Base-by-base conservation (phyloP, 768 basidiomycete genomes). In the Tylopilus vinaceipallidus region DNA sequence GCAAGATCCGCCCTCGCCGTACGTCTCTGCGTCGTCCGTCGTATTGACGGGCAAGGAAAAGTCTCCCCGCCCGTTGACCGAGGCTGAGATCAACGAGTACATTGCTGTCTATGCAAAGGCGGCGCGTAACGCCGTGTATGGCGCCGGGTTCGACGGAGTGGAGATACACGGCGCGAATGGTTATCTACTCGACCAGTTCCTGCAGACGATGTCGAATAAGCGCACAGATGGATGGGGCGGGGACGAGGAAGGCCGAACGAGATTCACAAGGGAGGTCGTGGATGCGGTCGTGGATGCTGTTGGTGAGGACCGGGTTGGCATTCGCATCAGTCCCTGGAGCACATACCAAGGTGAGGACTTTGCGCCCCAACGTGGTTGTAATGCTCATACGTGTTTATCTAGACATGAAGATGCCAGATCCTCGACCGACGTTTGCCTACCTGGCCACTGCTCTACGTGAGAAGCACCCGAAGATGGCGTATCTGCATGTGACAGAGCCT, bases 271-370 rank as follows among this genome's bases (percentile, higher is more conserved):
- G 5, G 80, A 83, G 51, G 69, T 84, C 33, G 60, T 80, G 4
- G 72, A 78, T 32, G 80, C 78, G 3, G 68, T 86, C 4, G 68
- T 68, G 4, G 61, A 71, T 0, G 77, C 76, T 2, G 66, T 88
- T 30, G 86, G 86, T 1, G 61, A 70, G 20, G 74, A 79, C 20
- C 72, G 72, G 16, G 73, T 78, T 2, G 81, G 69, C 0, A 69
- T 88, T 35, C 73, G 85, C 6, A 35, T 86, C 30, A 79, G 80
- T 48, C 84, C 81, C 3, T 85, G 78, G 80, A 69, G 67, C 38
- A 40, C 36, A 2, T 71, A 67, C 54, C 73, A 75, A 57, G 71
- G 74, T 73, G 23, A 41, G 30, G 50, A 46, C 39, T 24, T 58
- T 54, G 4, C 9, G 2, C n/a, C n/a, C n/a, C n/a, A n/a, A n/a